Evolutionary conservation across 306 rosid genomes (phyloP).

Genomic region (Benincasa hispida): DNA sequence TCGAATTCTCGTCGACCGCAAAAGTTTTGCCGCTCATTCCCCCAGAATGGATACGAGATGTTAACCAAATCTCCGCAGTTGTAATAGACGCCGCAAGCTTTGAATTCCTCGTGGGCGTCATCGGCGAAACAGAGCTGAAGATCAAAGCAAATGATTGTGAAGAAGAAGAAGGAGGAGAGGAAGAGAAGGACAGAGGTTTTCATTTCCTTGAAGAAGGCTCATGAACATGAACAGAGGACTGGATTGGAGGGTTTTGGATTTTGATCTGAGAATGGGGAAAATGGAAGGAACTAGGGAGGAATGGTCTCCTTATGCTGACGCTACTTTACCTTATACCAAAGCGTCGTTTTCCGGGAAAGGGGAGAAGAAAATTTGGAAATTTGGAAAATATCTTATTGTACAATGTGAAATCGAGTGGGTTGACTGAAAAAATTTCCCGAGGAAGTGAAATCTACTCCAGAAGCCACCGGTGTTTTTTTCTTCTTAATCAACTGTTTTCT

Average conservation of each 20-base stretch:
- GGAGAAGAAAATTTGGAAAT: neutral
- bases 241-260: neutral
- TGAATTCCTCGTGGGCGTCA: neutral
- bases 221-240: neutral
- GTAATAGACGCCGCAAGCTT: conserved; percentile 6
- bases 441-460: neutral
- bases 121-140: neutral
- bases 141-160: neutral
- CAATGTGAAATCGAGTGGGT: neutral
- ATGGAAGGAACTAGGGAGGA: neutral
- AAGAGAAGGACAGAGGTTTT: neutral
- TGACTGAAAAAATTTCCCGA: neutral
- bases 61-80: conserved; percentile 6
- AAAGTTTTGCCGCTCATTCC: fast-evolving
- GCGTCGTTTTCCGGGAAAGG: neutral
- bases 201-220: neutral
- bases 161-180: neutral
- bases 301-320: neutral
- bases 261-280: neutral
- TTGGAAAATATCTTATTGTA: neutral
- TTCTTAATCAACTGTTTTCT: neutral
- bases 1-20: conserved; percentile 2
- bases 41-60: conserved; percentile 36
- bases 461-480: neutral
- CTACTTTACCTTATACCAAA: neutral